Conservation (phyloP, 257 asterid genomes). For the Solanum bulbocastanum region DNA sequence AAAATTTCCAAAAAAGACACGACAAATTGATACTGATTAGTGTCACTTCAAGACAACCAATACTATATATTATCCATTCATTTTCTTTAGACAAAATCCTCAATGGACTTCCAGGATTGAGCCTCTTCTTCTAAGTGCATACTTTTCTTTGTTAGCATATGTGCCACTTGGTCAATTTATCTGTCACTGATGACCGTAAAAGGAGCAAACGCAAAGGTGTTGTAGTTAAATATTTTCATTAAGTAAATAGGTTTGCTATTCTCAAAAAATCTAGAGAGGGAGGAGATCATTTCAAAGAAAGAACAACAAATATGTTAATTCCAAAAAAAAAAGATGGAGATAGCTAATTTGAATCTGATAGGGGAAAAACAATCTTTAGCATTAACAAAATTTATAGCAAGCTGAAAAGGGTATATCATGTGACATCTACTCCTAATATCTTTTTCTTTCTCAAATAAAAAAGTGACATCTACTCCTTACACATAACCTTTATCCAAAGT, state of each 20-base stretch:
- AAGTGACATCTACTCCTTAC: neutral
- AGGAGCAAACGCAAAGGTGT: neutral
- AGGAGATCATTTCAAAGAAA: neutral
- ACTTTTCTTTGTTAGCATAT: neutral
- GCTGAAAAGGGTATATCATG: neutral
- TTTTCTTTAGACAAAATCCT: neutral
- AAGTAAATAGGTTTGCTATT: neutral
- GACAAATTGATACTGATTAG: neutral
- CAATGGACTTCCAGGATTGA: neutral
- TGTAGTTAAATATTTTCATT: neutral
- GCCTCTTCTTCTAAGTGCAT: neutral
- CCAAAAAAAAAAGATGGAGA: neutral
- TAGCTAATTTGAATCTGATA: neutral
- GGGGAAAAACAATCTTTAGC: neutral
- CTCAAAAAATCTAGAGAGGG: neutral
- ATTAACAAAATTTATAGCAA: neutral
- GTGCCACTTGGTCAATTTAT: neutral
- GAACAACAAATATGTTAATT: neutral
- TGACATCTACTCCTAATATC: neutral
- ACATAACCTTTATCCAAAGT: neutral
- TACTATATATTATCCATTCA: neutral
- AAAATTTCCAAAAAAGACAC: constrained; percentile 4
- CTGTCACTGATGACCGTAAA: neutral
- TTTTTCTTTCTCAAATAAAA: too few relatives aligned
- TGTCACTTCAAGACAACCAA: neutral